Percentiles rank a stretch among this genome's conserved stretches.
Evolutionary conservation across 2,329 filamentous ascomycete genomes (phyloP).

Genomic region (Aspergillus fructus): DNA sequence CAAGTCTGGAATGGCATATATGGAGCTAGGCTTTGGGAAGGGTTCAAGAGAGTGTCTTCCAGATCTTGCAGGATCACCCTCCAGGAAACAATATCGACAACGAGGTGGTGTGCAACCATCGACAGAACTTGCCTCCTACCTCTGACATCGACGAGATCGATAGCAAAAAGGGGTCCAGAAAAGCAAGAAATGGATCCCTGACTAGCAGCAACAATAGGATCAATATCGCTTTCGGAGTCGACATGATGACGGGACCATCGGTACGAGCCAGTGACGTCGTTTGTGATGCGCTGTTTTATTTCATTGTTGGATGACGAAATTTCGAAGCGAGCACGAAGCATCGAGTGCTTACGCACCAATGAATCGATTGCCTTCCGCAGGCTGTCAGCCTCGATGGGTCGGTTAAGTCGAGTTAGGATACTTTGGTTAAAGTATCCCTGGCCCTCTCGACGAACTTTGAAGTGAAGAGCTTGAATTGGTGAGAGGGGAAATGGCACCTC

Average conservation of each 20-base stretch:
- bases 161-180: conserved; percentile 40
- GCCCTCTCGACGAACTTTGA: conserved; percentile 31
- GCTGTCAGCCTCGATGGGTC: conserved; percentile 20
- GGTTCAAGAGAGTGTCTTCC: conserved; percentile 36
- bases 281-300: conserved; percentile 31
- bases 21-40: conserved; percentile 16
- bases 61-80: conserved; percentile 39
- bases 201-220: conserved; percentile 17
- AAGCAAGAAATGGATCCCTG: conserved; percentile 35
- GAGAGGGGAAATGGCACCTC: conserved; percentile 35
- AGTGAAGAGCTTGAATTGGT: conserved; percentile 39
- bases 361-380: conserved; percentile 30
- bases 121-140: conserved; percentile 32
- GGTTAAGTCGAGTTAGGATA: conserved; percentile 34
- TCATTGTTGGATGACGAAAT: conserved; percentile 18
- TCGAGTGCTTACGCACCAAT: conserved; percentile 35
- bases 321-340: conserved; percentile 37
- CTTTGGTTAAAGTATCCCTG: conserved; percentile 42
- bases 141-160: conserved; percentile 42
- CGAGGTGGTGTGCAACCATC: conserved; percentile 38
- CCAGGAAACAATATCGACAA: conserved; percentile 43
- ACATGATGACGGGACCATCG: conserved; percentile 21
- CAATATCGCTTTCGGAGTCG: conserved; percentile 25
- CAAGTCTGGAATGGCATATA: conserved; percentile 40
- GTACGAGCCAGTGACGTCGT: conserved; percentile 30